Evolutionary conservation across 305 asterid species (phyloP), one percentile per base, ranked within the genome.

Genomic region (Fraxinus xanthoxyloides): DNA sequence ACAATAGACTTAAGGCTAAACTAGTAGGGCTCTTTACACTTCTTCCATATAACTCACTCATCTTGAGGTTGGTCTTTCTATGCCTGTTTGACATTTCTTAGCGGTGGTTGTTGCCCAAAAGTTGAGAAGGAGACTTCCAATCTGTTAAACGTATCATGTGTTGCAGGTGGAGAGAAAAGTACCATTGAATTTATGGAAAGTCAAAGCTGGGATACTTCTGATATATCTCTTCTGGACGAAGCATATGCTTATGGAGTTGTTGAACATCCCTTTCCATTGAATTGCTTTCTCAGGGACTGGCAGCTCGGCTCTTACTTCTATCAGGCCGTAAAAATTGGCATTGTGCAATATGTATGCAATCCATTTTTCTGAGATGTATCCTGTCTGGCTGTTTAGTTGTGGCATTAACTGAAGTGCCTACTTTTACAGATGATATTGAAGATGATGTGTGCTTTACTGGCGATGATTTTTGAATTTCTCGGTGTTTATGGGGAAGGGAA

Each of bases 401-500:
- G 36, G 54, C 63, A 54, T 81, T 80, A 31, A 40, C 43, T 51
- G 19, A 35, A 80, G 51, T 32, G 26, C 85, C 65, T 87, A 34
- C 72, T 80, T 91, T 56, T 78, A 80, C 93, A 95, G 99, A 95
- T 95, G 99, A 85, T 95, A 86, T 79, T 94, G 87, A 95, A 95
- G 92, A 87, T 95, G 97, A 90, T 93, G 87, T 95, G 98, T 87
- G 99, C 98, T 24, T 80, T 92, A 36, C 88, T 94, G 83, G 97
- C 99, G 17, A 90, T 95, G 92, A 61, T 94, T 85, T 95, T 89
- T 83, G 79, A 95, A 79, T 87, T 83, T 77, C 83, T 94, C 23
- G 98, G 97, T 78, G 90, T 95, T 83, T 94, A 95, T 82, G 99
- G 99, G 76, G 99, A 95, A 80, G 99, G 99, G 73, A 94, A 95